Conservation (phyloP, 352 stramenopile species). For the Globisporangium cylindrosporum region DNA sequence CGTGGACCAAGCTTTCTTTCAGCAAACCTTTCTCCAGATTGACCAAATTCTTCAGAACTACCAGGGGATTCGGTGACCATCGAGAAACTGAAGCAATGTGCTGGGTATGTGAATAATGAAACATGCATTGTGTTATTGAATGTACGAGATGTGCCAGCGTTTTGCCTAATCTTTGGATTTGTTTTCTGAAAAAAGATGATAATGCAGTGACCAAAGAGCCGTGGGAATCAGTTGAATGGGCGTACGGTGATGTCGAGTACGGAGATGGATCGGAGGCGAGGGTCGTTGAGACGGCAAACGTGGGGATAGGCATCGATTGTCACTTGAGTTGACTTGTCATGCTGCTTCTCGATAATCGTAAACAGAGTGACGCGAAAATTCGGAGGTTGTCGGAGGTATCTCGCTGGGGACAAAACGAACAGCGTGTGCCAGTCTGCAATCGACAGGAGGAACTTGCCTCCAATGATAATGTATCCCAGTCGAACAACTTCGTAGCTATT, state of each 20-base stretch:
- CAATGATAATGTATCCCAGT: constrained; percentile 19
- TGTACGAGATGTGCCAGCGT: not conserved
- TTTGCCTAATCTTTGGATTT: not conserved
- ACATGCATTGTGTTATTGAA: not conserved
- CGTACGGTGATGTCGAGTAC: constrained; percentile 21
- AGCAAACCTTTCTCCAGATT: constrained; percentile 60
- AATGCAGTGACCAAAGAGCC: not conserved
- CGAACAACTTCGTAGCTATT: constrained; percentile 20
- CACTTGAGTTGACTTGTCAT: not conserved
- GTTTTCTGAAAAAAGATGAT: not conserved
- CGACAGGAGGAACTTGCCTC: constrained; percentile 15
- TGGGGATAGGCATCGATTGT: constrained; percentile 22
- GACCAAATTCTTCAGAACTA: constrained; percentile 79
- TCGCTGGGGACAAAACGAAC: constrained; percentile 20
- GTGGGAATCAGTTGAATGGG: constrained; percentile 7
- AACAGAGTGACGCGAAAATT: constrained; percentile 32
- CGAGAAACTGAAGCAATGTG: not conserved
- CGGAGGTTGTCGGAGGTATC: constrained; percentile 19
- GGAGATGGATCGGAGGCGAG: constrained; percentile 18
- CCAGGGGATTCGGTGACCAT: constrained; percentile 16
- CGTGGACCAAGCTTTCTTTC: constrained; percentile 59
- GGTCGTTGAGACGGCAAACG: constrained; percentile 29
- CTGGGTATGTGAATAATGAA: not conserved
- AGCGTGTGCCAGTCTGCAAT: constrained; percentile 24
- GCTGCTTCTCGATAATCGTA: constrained; percentile 13